Base-by-base conservation (phyloP, 495 filamentous ascomycete genomes). In the Amorphotheca resinae region DNA sequence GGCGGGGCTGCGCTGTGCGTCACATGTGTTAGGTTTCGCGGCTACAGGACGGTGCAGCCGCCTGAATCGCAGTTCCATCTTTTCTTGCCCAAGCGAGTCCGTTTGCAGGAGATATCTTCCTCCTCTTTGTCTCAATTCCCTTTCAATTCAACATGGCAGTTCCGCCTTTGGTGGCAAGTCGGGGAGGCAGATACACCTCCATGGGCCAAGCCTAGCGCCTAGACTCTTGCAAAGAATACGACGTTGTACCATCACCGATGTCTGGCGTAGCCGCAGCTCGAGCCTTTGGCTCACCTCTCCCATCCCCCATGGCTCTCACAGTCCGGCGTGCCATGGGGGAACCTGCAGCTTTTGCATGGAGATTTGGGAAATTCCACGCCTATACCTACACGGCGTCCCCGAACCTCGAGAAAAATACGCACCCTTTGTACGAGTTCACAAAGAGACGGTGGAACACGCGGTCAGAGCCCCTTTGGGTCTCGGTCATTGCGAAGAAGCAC, bases 381-480 rank as follows among this genome's bases (percentile, higher is more conserved):
- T 46, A 41, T 38, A 37, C 36, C 16, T 26, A n/a, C 9, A 23
- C 34, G 17, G 18, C 6, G 4, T 3, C 34, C 4, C 34, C 4
- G 5, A 2, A 6, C 5, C 2, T 37, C 17, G 34, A 37, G 5
- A 37, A 17, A 2, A 8, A 15, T 9, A 17, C 11, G 11, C 34
- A 37, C 17, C 34, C 34, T 37, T 18, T 37, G 16, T 4, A 15
- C 6, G 6, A 15, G 6, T 8, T 20, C 14, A 9, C 15, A 8
- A 8, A 17, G 15, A 21, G 20, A 37, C 34, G 14, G 3, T 45
- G 22, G n/a, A 15, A 9, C 9, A 7, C 38, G 54, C 44, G 34
- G 37, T 56, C n/a, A 38, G 54, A 46, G 53, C 62, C 41, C 7
- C 51, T 81, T 5, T 82, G 76, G 77, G 68, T 66, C 61, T 59